Base-by-base conservation (phyloP, 202 grass and related monocot species). In the Zizania palustris region DNA sequence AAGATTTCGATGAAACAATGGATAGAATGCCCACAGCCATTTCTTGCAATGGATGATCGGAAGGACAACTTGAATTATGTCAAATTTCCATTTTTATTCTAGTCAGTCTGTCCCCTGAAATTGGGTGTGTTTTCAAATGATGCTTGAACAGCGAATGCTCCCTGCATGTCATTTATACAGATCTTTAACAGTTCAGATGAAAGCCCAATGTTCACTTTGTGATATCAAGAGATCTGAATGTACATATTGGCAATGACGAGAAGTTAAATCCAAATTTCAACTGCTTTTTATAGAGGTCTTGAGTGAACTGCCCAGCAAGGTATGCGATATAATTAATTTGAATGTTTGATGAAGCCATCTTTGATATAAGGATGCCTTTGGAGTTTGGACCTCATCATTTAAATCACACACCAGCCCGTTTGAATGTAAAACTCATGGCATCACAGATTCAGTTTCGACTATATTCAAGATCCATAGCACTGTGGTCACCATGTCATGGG, bases 21-120 rank as follows among this genome's bases (percentile, higher is more conserved):
- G 22, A 63, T 38, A 82, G 4, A 57, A 14, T 81, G 39, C 14
- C 71, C 42, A 88, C 74, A 69, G 46, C 9, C 51, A 42, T 46
- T 43, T 66, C 34, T 49, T 41, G 11, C 62, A 39, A 58, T 64
- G 38, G 34, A 40, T 57, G 35, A 39, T 43, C 11, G 50, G 56
- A 65, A 76, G 21, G 65, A 21, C 33, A 34, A 21, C 11, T 46
- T 41, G 9, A 53, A 8, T 39, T 66, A 33, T 73, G 53, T 22
- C 48, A 48, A 63, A 63, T 39, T 13, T 48, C 11, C 3, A 9
- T 67, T 66, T 7, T 39, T 65, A 19, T 72, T 33, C 36, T 8
- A n/a, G 33, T 14, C 11, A 12, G 7, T 9, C 14, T 34, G 41
- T 64, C 6, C 14, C 53, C 55, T 11, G 6, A 40, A 65, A 72